phyloP scores from a whole-genome alignment of 768 basidiomycete genomes.

The Exsudoporus frostii region DNA sequence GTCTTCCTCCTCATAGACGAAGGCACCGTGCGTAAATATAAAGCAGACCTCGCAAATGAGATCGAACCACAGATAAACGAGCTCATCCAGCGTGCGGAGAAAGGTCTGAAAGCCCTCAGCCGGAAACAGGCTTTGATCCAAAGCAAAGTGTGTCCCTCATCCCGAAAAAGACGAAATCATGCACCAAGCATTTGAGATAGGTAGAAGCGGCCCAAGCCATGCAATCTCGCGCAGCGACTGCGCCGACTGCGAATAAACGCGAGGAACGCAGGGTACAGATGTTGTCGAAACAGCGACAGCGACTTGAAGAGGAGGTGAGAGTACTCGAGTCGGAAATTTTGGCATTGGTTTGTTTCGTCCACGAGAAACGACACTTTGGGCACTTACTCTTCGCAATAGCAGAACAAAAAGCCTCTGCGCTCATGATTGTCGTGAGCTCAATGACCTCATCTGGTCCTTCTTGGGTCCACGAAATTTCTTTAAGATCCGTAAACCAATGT shows the following conservation, averaged over 20 bases:
- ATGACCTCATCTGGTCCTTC: not conserved
- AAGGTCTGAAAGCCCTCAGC: constrained; percentile 56
- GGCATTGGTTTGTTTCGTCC: constrained; percentile 40
- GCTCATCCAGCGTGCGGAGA: constrained; percentile 67
- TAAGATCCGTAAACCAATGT: not conserved
- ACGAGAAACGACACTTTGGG: not conserved
- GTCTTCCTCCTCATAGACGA: constrained; percentile 75
- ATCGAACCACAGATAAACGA: constrained; percentile 80
- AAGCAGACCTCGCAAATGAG: constrained; percentile 71
- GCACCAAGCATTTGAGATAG: constrained; percentile 30
- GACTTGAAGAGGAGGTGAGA: constrained; percentile 60
- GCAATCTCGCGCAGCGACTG: constrained; percentile 43
- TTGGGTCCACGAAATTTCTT: not conserved
- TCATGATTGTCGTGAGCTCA: not conserved
- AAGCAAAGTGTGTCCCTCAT: constrained; percentile 48
- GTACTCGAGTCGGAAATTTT: constrained; percentile 62
- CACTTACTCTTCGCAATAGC: constrained; percentile 17
- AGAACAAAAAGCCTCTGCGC: constrained; percentile 15
- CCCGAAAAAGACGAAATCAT: not conserved
- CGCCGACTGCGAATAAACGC: constrained; percentile 56
- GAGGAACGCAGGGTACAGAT: constrained; percentile 65
- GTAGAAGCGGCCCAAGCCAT: constrained; percentile 48
- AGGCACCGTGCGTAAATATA: constrained; percentile 68
- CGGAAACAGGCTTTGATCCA: constrained; percentile 62
- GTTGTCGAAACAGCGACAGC: constrained; percentile 62